Evolutionary conservation across 805 yeast species (phyloP).

Genomic region (Candida cerambycidarum): DNA sequence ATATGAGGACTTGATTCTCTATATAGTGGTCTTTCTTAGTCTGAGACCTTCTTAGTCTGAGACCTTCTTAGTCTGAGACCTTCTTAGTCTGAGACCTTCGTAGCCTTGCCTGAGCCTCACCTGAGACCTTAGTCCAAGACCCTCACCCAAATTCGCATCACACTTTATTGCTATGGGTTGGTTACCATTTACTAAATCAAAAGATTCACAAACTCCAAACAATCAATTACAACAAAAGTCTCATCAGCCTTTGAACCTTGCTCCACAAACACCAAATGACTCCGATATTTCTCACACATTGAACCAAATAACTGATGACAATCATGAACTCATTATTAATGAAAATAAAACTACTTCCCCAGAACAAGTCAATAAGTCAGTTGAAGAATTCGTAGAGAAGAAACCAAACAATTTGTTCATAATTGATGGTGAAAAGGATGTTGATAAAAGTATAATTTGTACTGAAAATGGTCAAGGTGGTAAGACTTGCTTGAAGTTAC

Average conservation of each 20-base stretch:
- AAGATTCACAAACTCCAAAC: conserved; percentile 2
- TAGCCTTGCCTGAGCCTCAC: too few species aligned
- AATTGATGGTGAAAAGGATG: conserved; percentile 43
- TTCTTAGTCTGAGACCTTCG: too few species aligned
- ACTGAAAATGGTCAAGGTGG: conserved; percentile 44
- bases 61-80: too few species aligned
- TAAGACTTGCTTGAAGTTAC: conserved; percentile 47
- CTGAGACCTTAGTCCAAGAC: too few species aligned
- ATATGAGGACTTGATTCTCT: too few species aligned
- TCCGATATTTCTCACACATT: conserved; percentile 30
- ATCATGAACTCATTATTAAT: conserved; percentile 10
- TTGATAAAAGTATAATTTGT: conserved; percentile 44
- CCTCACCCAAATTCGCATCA: not conserved
- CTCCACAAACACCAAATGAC: conserved; percentile 12
- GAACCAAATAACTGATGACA: conserved; percentile 23
- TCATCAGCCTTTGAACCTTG: conserved; percentile 22
- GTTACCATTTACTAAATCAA: conserved; percentile 11
- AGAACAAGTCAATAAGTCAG: conserved; percentile 20
- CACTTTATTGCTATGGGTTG: conserved; percentile 13
- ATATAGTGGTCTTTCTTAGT: too few species aligned
- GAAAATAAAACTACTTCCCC: conserved; percentile 6
- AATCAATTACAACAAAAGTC: conserved; percentile 27
- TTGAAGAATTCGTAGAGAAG: conserved; percentile 29
- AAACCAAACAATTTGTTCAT: conserved; percentile 36
- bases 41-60: too few species aligned